Percentiles rank a stretch among this genome's conserved stretches.
These are phyloP conservation scores for Coemansia sp. DNA, from an alignment of 192 early-diverging fungal species.

Conservation along the genomic window DNA sequence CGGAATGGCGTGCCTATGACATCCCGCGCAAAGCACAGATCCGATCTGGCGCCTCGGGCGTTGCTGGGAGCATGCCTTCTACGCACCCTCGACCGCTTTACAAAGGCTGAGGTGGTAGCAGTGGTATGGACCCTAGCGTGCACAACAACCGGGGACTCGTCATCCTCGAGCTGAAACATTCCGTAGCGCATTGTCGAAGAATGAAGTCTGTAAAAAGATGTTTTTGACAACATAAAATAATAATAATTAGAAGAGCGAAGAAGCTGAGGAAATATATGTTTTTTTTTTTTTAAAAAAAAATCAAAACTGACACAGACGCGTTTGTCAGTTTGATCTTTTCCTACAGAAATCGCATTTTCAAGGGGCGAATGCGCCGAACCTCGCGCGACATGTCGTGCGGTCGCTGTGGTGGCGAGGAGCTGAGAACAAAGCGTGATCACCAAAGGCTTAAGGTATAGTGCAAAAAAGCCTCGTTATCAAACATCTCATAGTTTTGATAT, in stretches of 20 bases:
- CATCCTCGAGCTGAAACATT: neutral
- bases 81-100: neutral
- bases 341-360: no score
- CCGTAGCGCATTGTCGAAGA: slow-evolving; percentile 5
- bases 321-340: no score
- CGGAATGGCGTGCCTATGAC: slow-evolving; percentile 27
- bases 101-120: neutral
- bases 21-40: slow-evolving; percentile 9
- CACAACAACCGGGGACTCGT: neutral
- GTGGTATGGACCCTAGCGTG: neutral
- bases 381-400: no score
- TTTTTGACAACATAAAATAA: neutral
- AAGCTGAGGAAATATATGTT: neutral
- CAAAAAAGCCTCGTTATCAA: no score
- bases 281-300: no score
- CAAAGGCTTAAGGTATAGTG: no score
- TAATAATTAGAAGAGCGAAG: neutral
- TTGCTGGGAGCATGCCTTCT: neutral
- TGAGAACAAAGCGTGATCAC: no score
- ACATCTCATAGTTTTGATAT: neutral
- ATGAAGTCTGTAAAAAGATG: neutral
- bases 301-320: no score
- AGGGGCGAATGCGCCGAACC: no score
- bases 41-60: neutral
- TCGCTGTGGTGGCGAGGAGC: no score